Conservation (phyloP, 805 yeast species). For the Kluyveromyces nonfermentans region DNA sequence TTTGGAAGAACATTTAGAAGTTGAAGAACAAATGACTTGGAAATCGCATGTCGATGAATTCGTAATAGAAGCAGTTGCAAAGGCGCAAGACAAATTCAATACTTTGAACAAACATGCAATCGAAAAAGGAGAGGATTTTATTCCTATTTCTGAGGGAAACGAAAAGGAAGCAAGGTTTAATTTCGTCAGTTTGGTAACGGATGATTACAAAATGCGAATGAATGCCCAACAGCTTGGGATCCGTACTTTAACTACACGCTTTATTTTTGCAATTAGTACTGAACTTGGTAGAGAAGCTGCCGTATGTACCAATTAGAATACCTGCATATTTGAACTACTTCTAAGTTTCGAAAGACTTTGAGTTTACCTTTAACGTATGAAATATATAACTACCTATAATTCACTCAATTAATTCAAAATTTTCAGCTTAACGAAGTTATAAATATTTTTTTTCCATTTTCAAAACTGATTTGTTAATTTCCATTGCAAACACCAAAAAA, state of each 20-base stretch:
- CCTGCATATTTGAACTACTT: not conserved
- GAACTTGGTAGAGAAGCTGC: conserved; percentile 15
- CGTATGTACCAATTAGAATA: conserved; percentile 17
- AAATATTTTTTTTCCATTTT: not conserved
- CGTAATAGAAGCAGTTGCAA: conserved; percentile 43
- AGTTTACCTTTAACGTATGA: too few species aligned
- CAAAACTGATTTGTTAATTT: conserved; percentile 3
- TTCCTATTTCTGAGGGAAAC: conserved; percentile 1
- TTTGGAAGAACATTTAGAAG: conserved; percentile 62
- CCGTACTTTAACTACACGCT: conserved; percentile 27
- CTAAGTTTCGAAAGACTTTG: too few species aligned
- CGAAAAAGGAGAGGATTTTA: conserved; percentile 6
- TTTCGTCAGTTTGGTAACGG: conserved; percentile 59
- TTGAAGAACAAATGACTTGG: conserved; percentile 67
- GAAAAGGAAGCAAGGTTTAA: conserved; percentile 36
- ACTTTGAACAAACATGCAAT: conserved; percentile 7
- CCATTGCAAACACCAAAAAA: conserved; percentile 17
- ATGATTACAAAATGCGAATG: conserved; percentile 62
- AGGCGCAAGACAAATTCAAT: conserved; percentile 29
- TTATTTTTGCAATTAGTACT: conserved; percentile 26
- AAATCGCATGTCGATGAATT: conserved; percentile 63
- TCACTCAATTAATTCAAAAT: too few species aligned
- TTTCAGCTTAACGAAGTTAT: too few species aligned
- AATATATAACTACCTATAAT: too few species aligned
- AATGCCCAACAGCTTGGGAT: conserved; percentile 36